Evolutionary conservation across 805 yeast species (phyloP).

Genomic region (Metschnikowia borealis): DNA sequence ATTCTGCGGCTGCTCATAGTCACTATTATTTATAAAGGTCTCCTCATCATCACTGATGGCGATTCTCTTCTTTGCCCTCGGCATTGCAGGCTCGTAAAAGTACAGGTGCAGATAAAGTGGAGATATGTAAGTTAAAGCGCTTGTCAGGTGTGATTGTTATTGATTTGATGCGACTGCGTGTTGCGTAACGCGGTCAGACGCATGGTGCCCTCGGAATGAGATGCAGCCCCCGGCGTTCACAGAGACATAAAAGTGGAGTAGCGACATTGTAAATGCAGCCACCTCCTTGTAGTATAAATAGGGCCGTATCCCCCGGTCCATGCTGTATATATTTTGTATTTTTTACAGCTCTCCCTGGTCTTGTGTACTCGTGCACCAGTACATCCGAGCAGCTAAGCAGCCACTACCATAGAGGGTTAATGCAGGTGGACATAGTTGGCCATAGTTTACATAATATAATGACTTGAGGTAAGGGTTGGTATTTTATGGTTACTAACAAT

Average conservation of each 20-base stretch:
- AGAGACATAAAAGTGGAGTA: neutral
- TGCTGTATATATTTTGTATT: neutral
- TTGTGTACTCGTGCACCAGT: neutral
- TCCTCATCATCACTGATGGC: conserved; percentile 20
- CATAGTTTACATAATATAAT: no score
- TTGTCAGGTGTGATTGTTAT: neutral
- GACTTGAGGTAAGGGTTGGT: no score
- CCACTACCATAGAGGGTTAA: neutral
- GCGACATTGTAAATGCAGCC: neutral
- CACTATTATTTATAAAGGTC: conserved; percentile 41
- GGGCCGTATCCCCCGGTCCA: neutral
- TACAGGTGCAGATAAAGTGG: neutral
- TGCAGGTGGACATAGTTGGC: neutral
- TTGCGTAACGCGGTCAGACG: conserved; percentile 4
- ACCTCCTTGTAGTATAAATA: neutral
- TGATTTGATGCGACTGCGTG: conserved; percentile 3
- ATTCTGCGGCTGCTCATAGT: conserved; percentile 16
- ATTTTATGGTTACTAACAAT: no score
- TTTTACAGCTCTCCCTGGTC: no score
- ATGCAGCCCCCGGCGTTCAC: neutral
- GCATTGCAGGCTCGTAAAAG: conserved; percentile 4
- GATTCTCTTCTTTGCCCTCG: conserved; percentile 10
- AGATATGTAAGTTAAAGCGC: neutral
- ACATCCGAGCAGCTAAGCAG: neutral
- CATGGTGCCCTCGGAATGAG: conserved; percentile 5